Conservation (phyloP, 2,329 filamentous ascomycete genomes). For the Aspergillus caelatus region DNA sequence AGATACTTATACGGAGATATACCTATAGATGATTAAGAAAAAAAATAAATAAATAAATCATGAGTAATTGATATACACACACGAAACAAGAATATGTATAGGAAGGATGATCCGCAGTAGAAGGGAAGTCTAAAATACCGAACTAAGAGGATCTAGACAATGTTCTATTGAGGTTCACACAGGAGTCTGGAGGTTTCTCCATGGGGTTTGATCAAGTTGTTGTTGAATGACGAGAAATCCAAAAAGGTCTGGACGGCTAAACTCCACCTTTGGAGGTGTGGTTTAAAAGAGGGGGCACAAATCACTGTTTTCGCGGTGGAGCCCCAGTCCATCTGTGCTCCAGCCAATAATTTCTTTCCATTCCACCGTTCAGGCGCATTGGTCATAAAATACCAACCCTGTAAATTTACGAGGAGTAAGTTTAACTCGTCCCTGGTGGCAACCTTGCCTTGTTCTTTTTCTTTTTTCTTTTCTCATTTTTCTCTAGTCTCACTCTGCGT, state of each 20-base stretch:
- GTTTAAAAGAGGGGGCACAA: not conserved
- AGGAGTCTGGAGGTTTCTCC: not conserved
- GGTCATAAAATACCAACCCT: not conserved
- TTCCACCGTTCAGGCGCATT: not conserved
- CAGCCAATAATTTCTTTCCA: not conserved
- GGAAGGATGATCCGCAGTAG: not conserved
- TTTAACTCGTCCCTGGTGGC: slow-evolving; percentile 1
- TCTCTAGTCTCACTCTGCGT: not conserved
- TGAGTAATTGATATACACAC: not conserved
- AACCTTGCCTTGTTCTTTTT: not conserved
- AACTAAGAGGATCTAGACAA: not conserved
- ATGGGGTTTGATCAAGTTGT: not conserved
- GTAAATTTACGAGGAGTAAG: not conserved
- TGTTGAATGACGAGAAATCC: not conserved
- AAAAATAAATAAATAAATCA: not conserved
- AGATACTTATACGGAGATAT: not conserved
- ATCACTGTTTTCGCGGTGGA: not conserved
- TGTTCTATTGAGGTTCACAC: not conserved
- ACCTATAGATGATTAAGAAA: too few species aligned
- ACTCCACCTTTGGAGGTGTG: not conserved
- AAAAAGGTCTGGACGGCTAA: not conserved
- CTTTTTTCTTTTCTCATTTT: not conserved
- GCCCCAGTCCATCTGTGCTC: not conserved
- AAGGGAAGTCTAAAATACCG: not conserved
- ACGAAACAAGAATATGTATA: not conserved